Evolutionary conservation across 2,329 filamentous ascomycete species (phyloP).

Genomic region (Albifimbria verrucaria): DNA sequence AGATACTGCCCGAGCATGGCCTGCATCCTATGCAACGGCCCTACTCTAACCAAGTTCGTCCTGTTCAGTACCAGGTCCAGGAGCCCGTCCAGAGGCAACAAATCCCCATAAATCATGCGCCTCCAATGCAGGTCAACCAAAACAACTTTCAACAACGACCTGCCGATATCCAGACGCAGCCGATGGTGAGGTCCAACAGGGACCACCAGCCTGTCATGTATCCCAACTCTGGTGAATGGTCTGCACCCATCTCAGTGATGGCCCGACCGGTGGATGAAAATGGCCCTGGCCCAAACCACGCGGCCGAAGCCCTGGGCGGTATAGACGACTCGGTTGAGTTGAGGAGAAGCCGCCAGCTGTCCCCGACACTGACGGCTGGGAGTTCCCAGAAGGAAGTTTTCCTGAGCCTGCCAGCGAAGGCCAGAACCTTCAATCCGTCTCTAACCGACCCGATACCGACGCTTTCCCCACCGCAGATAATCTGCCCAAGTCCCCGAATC

Average conservation of each 20-base stretch:
- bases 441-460: slow-evolving; percentile 78
- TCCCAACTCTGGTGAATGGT: slow-evolving; percentile 32
- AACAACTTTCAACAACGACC: slow-evolving; percentile 29
- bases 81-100: slow-evolving; percentile 40
- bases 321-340: slow-evolving; percentile 39
- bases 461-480: slow-evolving; percentile 80
- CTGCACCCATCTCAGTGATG: slow-evolving; percentile 27
- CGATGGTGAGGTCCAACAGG: slow-evolving; percentile 51
- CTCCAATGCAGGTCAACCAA: slow-evolving; percentile 39
- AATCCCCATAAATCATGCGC: slow-evolving; percentile 31
- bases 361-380: slow-evolving; percentile 75
- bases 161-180: slow-evolving; percentile 40
- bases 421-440: slow-evolving; percentile 38
- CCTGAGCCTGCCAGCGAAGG: slow-evolving; percentile 46
- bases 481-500: slow-evolving; percentile 74
- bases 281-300: slow-evolving; percentile 30
- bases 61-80: slow-evolving; percentile 54
- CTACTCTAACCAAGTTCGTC: slow-evolving; percentile 35
- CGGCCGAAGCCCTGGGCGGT: slow-evolving; percentile 34
- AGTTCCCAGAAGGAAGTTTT: slow-evolving; percentile 79
- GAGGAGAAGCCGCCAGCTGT: slow-evolving; percentile 42
- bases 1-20: slow-evolving; percentile 32
- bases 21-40: slow-evolving; percentile 38
- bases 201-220: slow-evolving; percentile 44
- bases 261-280: slow-evolving; percentile 32